Evolutionary conservation across 345 rosid genomes (phyloP), one percentile per base, ranked within the genome.

Genomic region (Carallia pectinifolia): DNA sequence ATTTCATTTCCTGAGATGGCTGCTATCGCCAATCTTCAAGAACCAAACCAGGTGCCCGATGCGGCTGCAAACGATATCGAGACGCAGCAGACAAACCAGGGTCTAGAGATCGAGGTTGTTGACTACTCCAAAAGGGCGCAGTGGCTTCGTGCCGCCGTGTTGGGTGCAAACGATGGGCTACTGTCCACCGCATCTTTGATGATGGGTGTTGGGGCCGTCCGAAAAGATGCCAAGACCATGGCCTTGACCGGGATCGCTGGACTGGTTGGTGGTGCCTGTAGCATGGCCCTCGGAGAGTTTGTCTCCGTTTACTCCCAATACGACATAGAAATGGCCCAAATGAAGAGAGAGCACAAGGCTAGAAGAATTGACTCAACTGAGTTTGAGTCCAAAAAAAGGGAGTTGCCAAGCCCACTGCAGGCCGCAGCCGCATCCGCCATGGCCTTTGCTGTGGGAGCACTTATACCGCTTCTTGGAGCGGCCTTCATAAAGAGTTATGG

Each of bases 251-350:
- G 97, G 33, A 80, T 91, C 30, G 96, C 97, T 0, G 96, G 97
- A 4, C 73, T 91, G 52, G 71, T 91, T 0, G 96, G 89, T 0
- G 96, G 93, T 9, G 96, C 96, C 6, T 85, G 90, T 37, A 86
- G 96, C 77, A 91, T 91, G 97, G 97, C 91, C 17, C 88, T 86
- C 1, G 97, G 97, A 58, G 96, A 91, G 82, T 85, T 86, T 33
- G 96, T 91, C 27, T 91, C 97, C 3, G 97, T 89, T 23, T 88
- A 84, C 76, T 79, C 96, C 3, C 96, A 91, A 47, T 80, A 79
- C 10, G 96, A 91, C 74, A 80, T 83, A 18, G 90, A 89, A 72
- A 9, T 77, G 38, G 83, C 96, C 8, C 93, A 89, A 62, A 77
- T 78, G 52, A 76, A 85, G 60, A 84, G 95, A 72, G 82, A 77